phyloP scores from a whole-genome alignment of 2,329 filamentous ascomycete genomes.

The Ascomycota sp. region DNA sequence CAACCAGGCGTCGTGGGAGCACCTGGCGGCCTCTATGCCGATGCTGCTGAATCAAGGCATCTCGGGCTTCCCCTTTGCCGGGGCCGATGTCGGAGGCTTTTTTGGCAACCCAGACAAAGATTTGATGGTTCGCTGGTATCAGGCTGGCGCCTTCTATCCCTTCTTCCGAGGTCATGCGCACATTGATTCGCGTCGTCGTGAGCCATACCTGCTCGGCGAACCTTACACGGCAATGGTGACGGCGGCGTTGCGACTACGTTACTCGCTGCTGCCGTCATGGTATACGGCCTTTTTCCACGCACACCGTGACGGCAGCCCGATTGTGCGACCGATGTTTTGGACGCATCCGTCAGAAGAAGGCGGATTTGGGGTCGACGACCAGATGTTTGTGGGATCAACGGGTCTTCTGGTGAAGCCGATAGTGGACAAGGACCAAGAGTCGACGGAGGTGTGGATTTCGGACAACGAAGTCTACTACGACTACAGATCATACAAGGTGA shows the following conservation, averaged over 20 bases:
- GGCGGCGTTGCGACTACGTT: slow-evolving; percentile 67
- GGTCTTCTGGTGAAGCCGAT: slow-evolving; percentile 87
- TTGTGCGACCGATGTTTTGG: slow-evolving; percentile 82
- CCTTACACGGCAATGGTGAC: slow-evolving; percentile 74
- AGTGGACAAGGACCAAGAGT: slow-evolving; percentile 49
- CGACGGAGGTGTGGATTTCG: slow-evolving; percentile 63
- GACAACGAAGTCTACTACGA: slow-evolving; percentile 84
- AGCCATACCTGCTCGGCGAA: slow-evolving; percentile 72
- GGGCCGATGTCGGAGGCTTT: slow-evolving; percentile 91
- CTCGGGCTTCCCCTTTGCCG: slow-evolving; percentile 77
- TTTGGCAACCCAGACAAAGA: slow-evolving; percentile 93
- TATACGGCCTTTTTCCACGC: slow-evolving; percentile 93
- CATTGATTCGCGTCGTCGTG: slow-evolving; percentile 81
- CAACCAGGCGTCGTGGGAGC: slow-evolving; percentile 82
- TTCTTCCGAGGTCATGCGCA: slow-evolving; percentile 96
- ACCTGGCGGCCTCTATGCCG: slow-evolving; percentile 69
- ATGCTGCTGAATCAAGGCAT: slow-evolving; percentile 91
- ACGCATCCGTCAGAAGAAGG: slow-evolving; percentile 67
- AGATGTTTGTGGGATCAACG: slow-evolving; percentile 73
- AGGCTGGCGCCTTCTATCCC: slow-evolving; percentile 87
- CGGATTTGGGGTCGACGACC: slow-evolving; percentile 77
- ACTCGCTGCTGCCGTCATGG: slow-evolving; percentile 76
- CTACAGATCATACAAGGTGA: slow-evolving; percentile 69
- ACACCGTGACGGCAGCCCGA: slow-evolving; percentile 59
- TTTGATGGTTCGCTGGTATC: slow-evolving; percentile 83